Evolutionary conservation across 176 grass and related monocot species (phyloP), one percentile per base, ranked within the genome.

Genomic region (Zizania latifolia): DNA sequence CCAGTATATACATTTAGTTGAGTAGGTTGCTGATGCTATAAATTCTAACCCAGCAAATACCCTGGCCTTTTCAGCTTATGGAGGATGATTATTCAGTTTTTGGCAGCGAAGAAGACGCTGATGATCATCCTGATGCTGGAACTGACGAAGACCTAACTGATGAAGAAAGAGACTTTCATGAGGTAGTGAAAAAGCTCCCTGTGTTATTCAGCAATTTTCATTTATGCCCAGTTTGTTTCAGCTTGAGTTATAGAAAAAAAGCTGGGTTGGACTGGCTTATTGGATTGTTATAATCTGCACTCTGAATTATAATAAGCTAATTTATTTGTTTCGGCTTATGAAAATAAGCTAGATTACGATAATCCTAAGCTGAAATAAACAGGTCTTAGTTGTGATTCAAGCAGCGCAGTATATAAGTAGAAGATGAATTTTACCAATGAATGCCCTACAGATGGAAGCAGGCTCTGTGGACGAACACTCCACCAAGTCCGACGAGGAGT

Each of bases 391-490:
- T 14, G 15, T 8, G 15, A 33, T 5, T 19, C n/a, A n/a, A n/a
- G 8, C 33, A 58, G 16, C 27, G n/a, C n/a, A n/a, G n/a, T n/a
- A n/a, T n/a, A n/a, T n/a, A 17, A 50, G 4, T 15, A 26, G 9
- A 33, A 60, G 16, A 63, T 11, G 10, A 82, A 72, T 62, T 7
- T 46, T 38, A 0, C 48, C 15, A 28, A 39, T 8, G 13, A 36
- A 74, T 80, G 15, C 29, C n/a, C 27, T 74, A 57, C 85, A 99
- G 91, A 88, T 94, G 40, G 91, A 94, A 64, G 83, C 80, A 3
- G 94, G 95, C 13, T 99, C 95, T 15, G 95, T 99, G 2, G 95
- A 99, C 3, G 95, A 99, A 53, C 46, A 86, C 81, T 99, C 86
- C n/a, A n/a, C n/a, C 61, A 99, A 92, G 46, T 92, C 91, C 0